These are phyloP conservation scores for Sabuloglossum arenarium DNA, from an alignment of 495 filamentous ascomycete genomes.

Conservation along the genomic window DNA sequence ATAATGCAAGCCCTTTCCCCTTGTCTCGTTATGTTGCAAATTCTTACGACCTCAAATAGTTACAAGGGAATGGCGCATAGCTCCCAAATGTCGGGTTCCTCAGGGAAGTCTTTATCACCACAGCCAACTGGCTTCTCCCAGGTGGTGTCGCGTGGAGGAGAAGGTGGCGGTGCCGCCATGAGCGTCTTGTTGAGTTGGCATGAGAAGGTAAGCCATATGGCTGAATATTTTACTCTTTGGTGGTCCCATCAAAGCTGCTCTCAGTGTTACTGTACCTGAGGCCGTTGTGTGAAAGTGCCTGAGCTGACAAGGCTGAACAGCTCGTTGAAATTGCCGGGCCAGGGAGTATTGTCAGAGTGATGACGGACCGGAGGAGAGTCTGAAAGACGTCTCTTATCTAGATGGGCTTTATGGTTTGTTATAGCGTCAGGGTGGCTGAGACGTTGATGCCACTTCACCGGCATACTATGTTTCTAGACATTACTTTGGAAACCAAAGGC, in stretches of 20 bases:
- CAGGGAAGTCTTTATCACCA: slow-evolving; percentile 34
- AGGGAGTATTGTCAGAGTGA: slow-evolving; percentile 70
- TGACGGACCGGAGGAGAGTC: slow-evolving; percentile 83
- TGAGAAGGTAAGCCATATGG: slow-evolving; percentile 38
- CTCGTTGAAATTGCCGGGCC: slow-evolving; percentile 72
- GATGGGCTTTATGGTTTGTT: not conserved
- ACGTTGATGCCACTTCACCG: not conserved
- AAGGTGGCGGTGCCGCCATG: slow-evolving; percentile 71
- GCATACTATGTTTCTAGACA: not conserved
- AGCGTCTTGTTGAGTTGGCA: slow-evolving; percentile 90
- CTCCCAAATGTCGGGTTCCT: slow-evolving; percentile 15
- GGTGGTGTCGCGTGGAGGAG: slow-evolving; percentile 45
- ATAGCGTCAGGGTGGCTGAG: not conserved
- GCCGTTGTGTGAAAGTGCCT: too few relatives aligned
- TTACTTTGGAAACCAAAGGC: not conserved
- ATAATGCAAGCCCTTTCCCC: not conserved
- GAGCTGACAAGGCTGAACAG: slow-evolving; percentile 9
- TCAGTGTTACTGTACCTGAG: too few relatives aligned
- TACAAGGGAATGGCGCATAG: slow-evolving; percentile 67
- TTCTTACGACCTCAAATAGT: slow-evolving; percentile 15
- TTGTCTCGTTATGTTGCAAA: not conserved
- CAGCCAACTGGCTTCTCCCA: slow-evolving; percentile 79
- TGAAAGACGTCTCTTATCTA: slow-evolving; percentile 18
- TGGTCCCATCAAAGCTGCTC: not conserved
- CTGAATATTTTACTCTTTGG: not conserved